A percentile compares a stretch with the other conserved stretches of the same genome.
These are phyloP conservation scores for Ceratobasidium sp. DNA, from an alignment of 1,284 basidiomycete genomes.

Conservation along the genomic window DNA sequence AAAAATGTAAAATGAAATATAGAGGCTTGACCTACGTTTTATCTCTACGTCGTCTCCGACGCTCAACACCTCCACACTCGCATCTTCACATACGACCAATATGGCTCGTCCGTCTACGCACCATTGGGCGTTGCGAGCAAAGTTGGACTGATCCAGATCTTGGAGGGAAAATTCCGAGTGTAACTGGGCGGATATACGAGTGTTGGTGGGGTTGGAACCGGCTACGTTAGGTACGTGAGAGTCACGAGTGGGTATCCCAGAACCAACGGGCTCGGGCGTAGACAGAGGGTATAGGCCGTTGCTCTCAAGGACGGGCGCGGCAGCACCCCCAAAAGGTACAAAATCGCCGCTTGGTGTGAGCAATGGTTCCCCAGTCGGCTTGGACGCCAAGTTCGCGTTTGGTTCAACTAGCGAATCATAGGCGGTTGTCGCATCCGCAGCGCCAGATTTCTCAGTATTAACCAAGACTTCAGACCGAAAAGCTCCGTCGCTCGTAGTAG, in stretches of 20 bases:
- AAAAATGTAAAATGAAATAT: neutral
- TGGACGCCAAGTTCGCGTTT: no score
- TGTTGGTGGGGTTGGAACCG: neutral
- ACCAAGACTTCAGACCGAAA: neutral
- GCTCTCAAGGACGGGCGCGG: no score
- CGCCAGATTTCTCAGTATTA: neutral
- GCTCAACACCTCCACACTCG: constrained; percentile 65
- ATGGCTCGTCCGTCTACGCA: constrained; percentile 72
- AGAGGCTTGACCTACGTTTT: constrained; percentile 15
- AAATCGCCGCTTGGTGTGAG: no score
- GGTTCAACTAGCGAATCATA: neutral
- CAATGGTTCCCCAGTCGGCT: no score
- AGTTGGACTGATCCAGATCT: neutral
- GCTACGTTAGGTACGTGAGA: no score
- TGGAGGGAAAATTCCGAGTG: neutral
- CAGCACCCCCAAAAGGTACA: no score
- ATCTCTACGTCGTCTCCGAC: constrained; percentile 48
- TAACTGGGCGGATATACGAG: neutral
- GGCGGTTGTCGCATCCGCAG: neutral
- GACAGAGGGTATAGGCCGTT: no score
- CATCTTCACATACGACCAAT: constrained; percentile 72
- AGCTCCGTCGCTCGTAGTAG: neutral
- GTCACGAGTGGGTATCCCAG: neutral
- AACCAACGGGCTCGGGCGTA: neutral
- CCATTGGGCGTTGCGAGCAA: constrained; percentile 55